A percentile compares a stretch with the other conserved stretches of the same genome.
Evolutionary conservation across 148 eudicot genomes (phyloP).

Genomic region (Rhododendron williamsianum): DNA sequence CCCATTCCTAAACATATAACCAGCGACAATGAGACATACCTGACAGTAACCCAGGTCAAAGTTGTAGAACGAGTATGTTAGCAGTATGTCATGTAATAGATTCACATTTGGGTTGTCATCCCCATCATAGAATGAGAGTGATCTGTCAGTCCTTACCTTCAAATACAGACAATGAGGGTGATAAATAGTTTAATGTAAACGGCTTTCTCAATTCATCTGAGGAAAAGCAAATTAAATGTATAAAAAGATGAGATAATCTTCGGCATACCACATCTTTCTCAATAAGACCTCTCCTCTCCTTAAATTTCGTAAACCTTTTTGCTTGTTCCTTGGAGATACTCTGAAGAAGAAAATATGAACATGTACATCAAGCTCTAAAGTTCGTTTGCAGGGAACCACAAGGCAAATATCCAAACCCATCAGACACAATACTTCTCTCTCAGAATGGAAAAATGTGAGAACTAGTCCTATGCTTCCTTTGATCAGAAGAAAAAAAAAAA

Average conservation of each 20-base stretch:
- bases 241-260: background rate
- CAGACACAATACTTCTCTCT: background rate
- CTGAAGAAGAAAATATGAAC: constrained; percentile 32
- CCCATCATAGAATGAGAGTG: constrained; percentile 78
- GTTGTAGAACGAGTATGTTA: constrained; percentile 97
- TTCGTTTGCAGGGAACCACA: constrained; percentile 1
- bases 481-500: background rate
- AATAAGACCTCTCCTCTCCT: constrained; percentile 91
- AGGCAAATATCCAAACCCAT: background rate
- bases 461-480: background rate
- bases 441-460: background rate
- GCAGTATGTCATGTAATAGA: constrained; percentile 72
- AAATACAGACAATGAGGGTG: constrained; percentile 15
- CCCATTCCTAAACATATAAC: background rate
- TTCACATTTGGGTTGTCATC: constrained; percentile 84
- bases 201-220: background rate
- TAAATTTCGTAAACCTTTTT: constrained; percentile 82
- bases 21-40: constrained; percentile 34
- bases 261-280: constrained; percentile 96
- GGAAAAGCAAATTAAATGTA: background rate
- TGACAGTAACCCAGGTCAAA: constrained; percentile 99
- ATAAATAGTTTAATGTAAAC: background rate
- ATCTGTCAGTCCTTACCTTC: constrained; percentile 92
- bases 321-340: constrained; percentile 87
- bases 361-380: background rate